Conservation (phyloP, 192 early-diverging fungal genomes). For the Funneliformis geosporum region DNA sequence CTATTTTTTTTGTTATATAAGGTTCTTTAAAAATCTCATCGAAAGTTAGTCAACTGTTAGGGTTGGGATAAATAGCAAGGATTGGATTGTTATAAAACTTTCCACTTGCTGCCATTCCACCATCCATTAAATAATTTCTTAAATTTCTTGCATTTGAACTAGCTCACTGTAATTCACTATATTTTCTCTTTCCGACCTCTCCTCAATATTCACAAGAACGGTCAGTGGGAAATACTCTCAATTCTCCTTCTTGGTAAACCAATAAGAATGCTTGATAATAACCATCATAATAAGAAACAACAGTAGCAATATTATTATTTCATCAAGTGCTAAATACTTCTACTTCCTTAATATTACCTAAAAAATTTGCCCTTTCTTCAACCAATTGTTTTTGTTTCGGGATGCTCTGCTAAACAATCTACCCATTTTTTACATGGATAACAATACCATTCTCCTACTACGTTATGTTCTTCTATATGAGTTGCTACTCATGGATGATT, state of each 20-base stretch:
- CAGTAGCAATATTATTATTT: constrained; percentile 4
- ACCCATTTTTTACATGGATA: too few relatives aligned
- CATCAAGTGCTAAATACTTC: not conserved
- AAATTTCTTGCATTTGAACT: not conserved
- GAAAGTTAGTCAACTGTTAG: not conserved
- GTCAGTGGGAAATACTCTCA: not conserved
- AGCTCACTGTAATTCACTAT: not conserved
- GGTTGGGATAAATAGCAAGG: not conserved
- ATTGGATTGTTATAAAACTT: not conserved
- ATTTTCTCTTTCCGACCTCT: not conserved
- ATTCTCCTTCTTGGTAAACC: not conserved
- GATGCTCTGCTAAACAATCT: too few relatives aligned
- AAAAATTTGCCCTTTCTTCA: not conserved
- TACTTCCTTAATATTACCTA: not conserved
- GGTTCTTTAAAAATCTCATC: not conserved
- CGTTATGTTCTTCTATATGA: too few relatives aligned
- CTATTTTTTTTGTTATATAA: not conserved
- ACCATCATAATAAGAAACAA: not conserved
- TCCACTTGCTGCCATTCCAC: not conserved
- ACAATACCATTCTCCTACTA: too few relatives aligned
- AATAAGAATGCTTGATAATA: not conserved
- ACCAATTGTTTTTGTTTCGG: too few relatives aligned
- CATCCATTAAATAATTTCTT: not conserved
- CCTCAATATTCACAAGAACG: not conserved
- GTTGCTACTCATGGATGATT: too few relatives aligned